Base-by-base conservation (phyloP, 345 rosid species). In the Moricandia arvensis region DNA sequence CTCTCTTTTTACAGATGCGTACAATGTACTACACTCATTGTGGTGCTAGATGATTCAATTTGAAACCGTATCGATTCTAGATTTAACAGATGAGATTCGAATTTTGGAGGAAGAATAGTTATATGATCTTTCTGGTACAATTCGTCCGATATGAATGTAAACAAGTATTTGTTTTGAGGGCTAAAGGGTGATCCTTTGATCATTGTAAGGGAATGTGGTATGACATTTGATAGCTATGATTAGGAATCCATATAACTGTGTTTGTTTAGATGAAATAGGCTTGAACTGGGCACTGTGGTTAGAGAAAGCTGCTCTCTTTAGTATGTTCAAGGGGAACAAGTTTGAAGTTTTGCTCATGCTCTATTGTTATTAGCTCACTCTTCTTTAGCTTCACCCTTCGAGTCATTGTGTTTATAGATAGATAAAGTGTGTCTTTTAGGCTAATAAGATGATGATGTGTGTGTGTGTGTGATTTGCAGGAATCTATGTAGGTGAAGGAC, bases 401-500 rank as follows among this genome's bases (percentile, higher is more conserved):
- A 21, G 10, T 41, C 69, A 64, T 37, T 41, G 6, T 17, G 31
- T 12, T 63, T 38, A 11, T 35, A 6, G 17, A n/a, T n/a, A n/a
- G n/a, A 29, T 29, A 38, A 61, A 60, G 24, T 60, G 64, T 7
- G 13, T 10, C 34, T 64, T 45, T 37, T 37, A 37, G 43, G 2
- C 43, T 37, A 37, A 37, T 37, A 37, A 37, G 0, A 35, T 72
- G 45, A 30, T 63, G n/a, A n/a, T n/a, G n/a, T n/a, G n/a, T n/a
- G n/a, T n/a, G 59, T 71, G 67, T 41, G 54, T 69, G 16, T 66
- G 51, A 17, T 72, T 7, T 51, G 74, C 45, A 92, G 97, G 97
- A 30, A 89, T 92, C 68, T 90, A 86, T 73, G 60, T 82, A 8
- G 96, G 94, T 15, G 91, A 88, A 7, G 94, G 86, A 68, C 85